Conservation (phyloP, 2,329 filamentous ascomycete species). For the Dothideomycetidae sp. region DNA sequence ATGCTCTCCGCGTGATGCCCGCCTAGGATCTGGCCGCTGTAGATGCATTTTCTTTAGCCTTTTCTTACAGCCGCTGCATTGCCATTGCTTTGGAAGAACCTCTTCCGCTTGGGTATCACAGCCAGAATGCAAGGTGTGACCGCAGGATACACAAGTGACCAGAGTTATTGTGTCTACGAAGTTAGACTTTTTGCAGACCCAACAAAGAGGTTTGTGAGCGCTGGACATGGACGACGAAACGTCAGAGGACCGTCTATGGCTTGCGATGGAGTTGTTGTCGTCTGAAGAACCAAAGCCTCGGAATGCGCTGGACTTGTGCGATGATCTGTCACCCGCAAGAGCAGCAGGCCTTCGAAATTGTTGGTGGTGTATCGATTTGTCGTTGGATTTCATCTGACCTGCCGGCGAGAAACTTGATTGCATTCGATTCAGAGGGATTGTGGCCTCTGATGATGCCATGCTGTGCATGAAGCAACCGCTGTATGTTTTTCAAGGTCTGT, state of each 20-base stretch:
- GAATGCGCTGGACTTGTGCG: no score
- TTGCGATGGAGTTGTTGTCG: background rate
- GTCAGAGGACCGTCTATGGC: background rate
- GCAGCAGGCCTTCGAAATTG: no score
- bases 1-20: no score
- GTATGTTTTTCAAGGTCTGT: no score
- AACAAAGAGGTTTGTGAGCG: background rate
- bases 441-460: no score
- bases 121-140: background rate
- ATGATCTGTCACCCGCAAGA: no score
- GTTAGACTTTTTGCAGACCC: background rate
- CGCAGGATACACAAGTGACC: slow-evolving; percentile 2
- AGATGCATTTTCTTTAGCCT: background rate
- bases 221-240: background rate
- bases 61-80: background rate
- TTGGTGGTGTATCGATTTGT: no score
- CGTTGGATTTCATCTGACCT: no score
- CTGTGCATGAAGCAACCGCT: no score
- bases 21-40: no score
- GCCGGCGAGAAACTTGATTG: no score
- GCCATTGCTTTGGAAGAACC: background rate
- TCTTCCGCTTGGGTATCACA: background rate
- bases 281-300: background rate
- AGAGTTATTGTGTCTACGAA: background rate
- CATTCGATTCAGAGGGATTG: no score